Conservation (phyloP, 208 protist genomes). For the Crithidia bombi region DNA sequence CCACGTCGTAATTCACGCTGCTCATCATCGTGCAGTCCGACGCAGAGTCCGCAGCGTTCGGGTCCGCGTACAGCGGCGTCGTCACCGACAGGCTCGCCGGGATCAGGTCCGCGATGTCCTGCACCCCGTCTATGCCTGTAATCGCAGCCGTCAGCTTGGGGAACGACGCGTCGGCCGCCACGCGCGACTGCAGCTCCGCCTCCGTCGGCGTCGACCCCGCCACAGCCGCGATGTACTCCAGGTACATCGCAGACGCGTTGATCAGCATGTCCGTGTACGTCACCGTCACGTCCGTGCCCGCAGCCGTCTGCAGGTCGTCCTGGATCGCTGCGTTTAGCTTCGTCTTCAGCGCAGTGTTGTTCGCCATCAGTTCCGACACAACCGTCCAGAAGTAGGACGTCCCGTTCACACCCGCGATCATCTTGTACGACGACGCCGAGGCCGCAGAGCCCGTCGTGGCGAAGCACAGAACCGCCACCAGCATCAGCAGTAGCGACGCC, state of each 20-base stretch:
- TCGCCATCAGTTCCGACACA: background rate
- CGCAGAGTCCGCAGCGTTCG: background rate
- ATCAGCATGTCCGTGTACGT: background rate
- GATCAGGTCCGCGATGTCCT: background rate
- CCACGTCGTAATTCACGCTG: constrained; percentile 10
- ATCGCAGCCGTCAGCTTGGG: background rate
- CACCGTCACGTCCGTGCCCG: constrained; percentile 6
- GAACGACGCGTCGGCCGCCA: background rate
- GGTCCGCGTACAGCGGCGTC: constrained; percentile 10
- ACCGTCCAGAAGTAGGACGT: constrained; percentile 13
- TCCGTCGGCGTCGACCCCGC: background rate
- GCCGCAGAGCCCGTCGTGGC: background rate
- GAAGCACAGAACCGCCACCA: constrained; percentile 5
- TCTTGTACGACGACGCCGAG: background rate
- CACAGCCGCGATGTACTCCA: background rate
- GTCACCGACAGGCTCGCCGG: background rate
- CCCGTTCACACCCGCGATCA: constrained; percentile 10
- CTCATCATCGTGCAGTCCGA: background rate
- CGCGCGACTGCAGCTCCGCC: constrained; percentile 10
- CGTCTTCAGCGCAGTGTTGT: background rate
- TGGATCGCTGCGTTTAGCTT: background rate
- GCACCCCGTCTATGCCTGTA: too few relatives aligned
- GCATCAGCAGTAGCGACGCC: constrained; percentile 3
- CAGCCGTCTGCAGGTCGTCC: background rate
- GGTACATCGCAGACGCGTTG: constrained; percentile 14